Percentiles rank a stretch among this genome's conserved stretches.
Conservation (phyloP, 2,329 filamentous ascomycete species). For the Diaporthe ampelina region DNA sequence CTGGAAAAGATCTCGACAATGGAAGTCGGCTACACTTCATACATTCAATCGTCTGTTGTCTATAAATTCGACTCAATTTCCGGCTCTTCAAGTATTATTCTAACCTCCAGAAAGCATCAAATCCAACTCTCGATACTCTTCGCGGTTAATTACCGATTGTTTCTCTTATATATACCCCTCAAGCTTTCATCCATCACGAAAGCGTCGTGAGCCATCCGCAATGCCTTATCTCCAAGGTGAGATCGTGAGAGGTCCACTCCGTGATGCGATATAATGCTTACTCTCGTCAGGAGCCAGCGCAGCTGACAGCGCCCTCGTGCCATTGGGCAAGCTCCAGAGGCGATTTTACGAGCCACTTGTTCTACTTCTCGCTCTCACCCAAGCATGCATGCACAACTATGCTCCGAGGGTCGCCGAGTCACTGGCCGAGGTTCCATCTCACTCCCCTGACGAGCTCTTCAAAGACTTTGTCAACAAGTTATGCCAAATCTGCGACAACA, state of each 20-base stretch:
- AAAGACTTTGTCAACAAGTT: constrained; percentile 49
- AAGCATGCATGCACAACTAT: constrained; percentile 29
- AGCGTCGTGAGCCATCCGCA: not conserved
- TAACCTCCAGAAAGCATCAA: not conserved
- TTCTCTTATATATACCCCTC: not conserved
- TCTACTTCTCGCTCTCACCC: constrained; percentile 28
- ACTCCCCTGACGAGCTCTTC: constrained; percentile 42
- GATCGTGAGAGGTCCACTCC: too few species aligned
- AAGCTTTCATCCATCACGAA: not conserved
- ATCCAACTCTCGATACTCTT: too few species aligned
- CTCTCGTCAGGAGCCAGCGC: not conserved
- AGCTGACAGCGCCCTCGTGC: not conserved
- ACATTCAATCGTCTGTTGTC: not conserved
- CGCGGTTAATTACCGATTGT: not conserved
- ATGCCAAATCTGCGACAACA: constrained; percentile 48
- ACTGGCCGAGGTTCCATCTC: constrained; percentile 29
- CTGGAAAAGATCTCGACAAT: not conserved
- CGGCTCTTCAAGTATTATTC: not conserved
- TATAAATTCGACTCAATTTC: not conserved
- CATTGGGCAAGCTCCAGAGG: constrained; percentile 17
- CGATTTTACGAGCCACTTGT: constrained; percentile 40
- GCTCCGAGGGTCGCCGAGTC: not conserved
- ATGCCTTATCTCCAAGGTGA: constrained; percentile 17
- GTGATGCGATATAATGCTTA: not conserved
- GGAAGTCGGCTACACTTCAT: not conserved